A percentile compares a stretch with the other conserved stretches of the same genome.
phyloP scores from a whole-genome alignment of 108 stramenopile species.

The Conticribra weissflogii region DNA sequence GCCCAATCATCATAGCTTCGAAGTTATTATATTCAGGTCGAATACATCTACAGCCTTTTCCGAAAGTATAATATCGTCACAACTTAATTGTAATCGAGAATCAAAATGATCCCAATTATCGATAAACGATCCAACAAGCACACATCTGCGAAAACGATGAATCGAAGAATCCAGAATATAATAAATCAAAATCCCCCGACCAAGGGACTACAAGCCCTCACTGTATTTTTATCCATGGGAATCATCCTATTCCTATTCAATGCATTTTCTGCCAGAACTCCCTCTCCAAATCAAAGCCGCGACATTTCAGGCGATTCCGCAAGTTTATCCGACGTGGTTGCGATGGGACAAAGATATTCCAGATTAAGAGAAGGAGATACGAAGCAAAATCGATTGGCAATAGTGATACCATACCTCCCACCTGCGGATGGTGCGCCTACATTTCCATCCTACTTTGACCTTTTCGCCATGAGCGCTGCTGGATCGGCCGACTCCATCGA shows the following conservation, averaged over 20 bases:
- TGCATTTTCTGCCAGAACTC: constrained; percentile 1
- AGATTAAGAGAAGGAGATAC: neutral
- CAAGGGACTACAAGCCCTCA: neutral
- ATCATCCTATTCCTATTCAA: neutral
- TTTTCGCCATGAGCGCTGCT: constrained; percentile 80
- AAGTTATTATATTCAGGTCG: too few relatives aligned
- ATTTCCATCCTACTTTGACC: constrained; percentile 81
- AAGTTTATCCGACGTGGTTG: constrained; percentile 10
- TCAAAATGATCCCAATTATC: too few relatives aligned
- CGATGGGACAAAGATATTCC: constrained; percentile 15
- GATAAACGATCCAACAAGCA: too few relatives aligned
- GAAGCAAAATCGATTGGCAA: constrained; percentile 62
- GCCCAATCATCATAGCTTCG: too few relatives aligned
- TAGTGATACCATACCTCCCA: constrained; percentile 77
- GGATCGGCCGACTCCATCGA: constrained; percentile 75
- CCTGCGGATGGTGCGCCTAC: constrained; percentile 48
- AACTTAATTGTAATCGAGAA: too few relatives aligned
- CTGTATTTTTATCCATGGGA: neutral
- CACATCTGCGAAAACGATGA: too few relatives aligned
- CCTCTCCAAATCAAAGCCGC: neutral
- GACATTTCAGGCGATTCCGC: neutral
- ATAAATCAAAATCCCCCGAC: too few relatives aligned
- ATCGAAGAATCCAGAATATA: too few relatives aligned
- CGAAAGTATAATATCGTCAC: too few relatives aligned
- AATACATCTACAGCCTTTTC: too few relatives aligned